Evolutionary conservation across 345 rosid genomes (phyloP), one percentile per base, ranked within the genome.

Genomic region (Physaria fendleri): DNA sequence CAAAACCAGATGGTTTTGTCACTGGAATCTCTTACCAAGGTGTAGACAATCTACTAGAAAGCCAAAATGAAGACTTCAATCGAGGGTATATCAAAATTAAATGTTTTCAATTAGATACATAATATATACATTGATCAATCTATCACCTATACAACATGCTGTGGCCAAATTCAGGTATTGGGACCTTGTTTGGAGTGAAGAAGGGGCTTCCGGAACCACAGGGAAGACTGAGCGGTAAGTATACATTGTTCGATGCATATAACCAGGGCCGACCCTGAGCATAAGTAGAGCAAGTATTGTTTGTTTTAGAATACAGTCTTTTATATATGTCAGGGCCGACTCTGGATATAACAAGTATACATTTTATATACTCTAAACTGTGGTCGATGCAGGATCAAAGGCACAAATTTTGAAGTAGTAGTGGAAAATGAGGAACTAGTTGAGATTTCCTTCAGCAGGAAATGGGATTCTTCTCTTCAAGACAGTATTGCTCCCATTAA

Each of bases 31-130:
- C 60, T 24, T 91, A 78, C 25, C 71, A 75, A 9, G 84, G 73
- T 52, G 74, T 91, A 21, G 82, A 82, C 73, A 91, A 91, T 73
- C 62, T 91, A 69, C 95, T 91, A 30, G 98, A 91, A 81, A 72
- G 70, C 65, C 79, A 30, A 12, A 88, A 85, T 15, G 83, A 79
- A 10, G 97, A 87, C 67, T 62, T 66, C 22, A 69, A 85, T 32
- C 77, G 97, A 75, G 97, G 95, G 97, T 90, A 79, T 2, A 6
- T 4, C 13, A 10, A 22, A 35, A 9, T 0, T 13, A 10, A 40
- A 20, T 25, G 6, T 38, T 8, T 51, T 30, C n/a, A n/a, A n/a
- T n/a, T 23, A 8, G 11, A 23, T 15, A 33, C 12, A 6, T 28
- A 9, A 24, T 51, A 23, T 5, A 20, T 47, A 9, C 40, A 62